Conservation (phyloP, 2,329 filamentous ascomycete species). For the Onygenales sp. region DNA sequence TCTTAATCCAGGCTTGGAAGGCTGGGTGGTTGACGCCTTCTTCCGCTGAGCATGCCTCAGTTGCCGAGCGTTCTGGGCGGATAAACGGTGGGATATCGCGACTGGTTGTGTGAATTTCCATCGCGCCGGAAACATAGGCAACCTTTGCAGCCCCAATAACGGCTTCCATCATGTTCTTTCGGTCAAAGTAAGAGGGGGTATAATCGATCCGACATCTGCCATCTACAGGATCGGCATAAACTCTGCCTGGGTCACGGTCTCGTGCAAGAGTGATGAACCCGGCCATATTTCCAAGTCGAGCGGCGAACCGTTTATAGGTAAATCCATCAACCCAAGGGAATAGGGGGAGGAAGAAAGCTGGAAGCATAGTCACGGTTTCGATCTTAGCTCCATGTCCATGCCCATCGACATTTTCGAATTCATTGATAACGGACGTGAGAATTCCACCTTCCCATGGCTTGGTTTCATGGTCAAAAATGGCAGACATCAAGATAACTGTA, state of each 20-base stretch:
- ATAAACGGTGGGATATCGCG: slow-evolving; percentile 57
- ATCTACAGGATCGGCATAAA: slow-evolving; percentile 61
- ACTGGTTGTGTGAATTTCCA: slow-evolving; percentile 63
- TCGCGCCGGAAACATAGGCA: slow-evolving; percentile 66
- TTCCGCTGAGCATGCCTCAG: slow-evolving; percentile 13
- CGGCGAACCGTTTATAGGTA: slow-evolving; percentile 61
- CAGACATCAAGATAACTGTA: slow-evolving; percentile 36
- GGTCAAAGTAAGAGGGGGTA: slow-evolving; percentile 60
- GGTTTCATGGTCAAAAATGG: slow-evolving; percentile 60
- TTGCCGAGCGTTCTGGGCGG: slow-evolving; percentile 24
- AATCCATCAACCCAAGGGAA: slow-evolving; percentile 60
- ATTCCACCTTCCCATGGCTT: slow-evolving; percentile 69
- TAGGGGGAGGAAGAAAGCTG: slow-evolving; percentile 52
- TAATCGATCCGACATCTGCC: slow-evolving; percentile 62
- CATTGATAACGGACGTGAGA: slow-evolving; percentile 65
- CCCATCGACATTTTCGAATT: slow-evolving; percentile 72
- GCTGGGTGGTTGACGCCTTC: slow-evolving; percentile 44
- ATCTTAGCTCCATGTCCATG: slow-evolving; percentile 75
- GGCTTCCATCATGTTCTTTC: slow-evolving; percentile 61
- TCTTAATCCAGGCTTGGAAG: slow-evolving; percentile 47
- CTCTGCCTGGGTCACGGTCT: slow-evolving; percentile 65
- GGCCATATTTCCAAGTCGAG: slow-evolving; percentile 59
- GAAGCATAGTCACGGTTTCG: slow-evolving; percentile 67
- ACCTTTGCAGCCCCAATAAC: slow-evolving; percentile 65
- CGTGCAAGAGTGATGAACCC: slow-evolving; percentile 65